phyloP scores from a whole-genome alignment of 495 filamentous ascomycete genomes.

The Glutinoglossum americanum region DNA sequence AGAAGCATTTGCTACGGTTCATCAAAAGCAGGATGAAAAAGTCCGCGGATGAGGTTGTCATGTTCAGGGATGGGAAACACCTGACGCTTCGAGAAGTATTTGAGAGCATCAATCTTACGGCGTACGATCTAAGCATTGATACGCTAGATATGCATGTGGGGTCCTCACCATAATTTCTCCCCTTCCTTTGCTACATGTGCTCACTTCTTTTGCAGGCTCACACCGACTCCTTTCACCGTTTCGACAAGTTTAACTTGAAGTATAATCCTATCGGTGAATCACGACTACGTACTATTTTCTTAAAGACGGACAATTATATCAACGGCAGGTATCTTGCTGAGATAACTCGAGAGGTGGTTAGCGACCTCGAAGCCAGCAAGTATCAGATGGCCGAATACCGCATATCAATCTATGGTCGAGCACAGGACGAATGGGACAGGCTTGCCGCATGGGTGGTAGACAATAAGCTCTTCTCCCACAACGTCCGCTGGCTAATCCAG shows the following conservation, averaged over 20 bases:
- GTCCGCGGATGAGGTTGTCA: conserved; percentile 76
- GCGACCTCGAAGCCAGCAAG: conserved; percentile 95
- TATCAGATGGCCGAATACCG: conserved; percentile 99
- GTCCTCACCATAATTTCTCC: conserved; percentile 5
- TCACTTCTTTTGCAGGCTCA: conserved; percentile 41
- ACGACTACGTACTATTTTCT: conserved; percentile 78
- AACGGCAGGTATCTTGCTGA: conserved; percentile 89
- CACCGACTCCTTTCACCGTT: conserved; percentile 93
- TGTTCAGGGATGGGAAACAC: conserved; percentile 82
- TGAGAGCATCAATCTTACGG: conserved; percentile 87
- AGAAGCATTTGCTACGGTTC: conserved; percentile 92
- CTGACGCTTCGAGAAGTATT: conserved; percentile 85
- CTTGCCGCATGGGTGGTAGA: conserved; percentile 96
- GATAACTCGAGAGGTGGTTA: conserved; percentile 92
- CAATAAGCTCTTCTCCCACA: conserved; percentile 92
- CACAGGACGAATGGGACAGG: conserved; percentile 91
- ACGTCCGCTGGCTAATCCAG: conserved; percentile 94
- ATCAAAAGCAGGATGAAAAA: conserved; percentile 99
- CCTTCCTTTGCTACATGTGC: conserved; percentile 1
- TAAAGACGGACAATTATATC: conserved; percentile 97
- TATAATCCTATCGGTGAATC: conserved; percentile 97
- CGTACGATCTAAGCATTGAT: conserved; percentile 95
- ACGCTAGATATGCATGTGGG: conserved; percentile 94
- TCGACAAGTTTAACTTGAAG: conserved; percentile 98
- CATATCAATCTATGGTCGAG: conserved; percentile 86